A percentile compares a stretch with the other conserved stretches of the same genome.
Conservation (phyloP, 2,329 filamentous ascomycete species). For the Pestalotiopsis sp. region DNA sequence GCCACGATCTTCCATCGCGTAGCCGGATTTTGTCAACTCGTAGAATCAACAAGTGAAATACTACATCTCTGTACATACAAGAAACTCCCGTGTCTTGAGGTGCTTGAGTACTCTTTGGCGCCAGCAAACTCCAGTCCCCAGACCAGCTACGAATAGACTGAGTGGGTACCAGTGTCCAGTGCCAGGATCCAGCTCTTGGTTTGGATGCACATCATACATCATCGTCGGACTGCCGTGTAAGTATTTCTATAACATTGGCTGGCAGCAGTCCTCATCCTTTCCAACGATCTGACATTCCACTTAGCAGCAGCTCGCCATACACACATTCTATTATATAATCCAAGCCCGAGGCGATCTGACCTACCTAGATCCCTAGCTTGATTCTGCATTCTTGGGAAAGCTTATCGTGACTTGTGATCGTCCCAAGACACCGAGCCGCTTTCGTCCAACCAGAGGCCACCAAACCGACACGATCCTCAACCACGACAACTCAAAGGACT, state of each 20-base stretch:
- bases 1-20: not conserved
- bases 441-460: conserved; percentile 33
- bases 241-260: not conserved
- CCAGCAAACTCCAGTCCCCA: not conserved
- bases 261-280: not conserved
- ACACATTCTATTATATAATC: not conserved
- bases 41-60: too few relatives aligned
- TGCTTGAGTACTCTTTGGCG: not conserved
- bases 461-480: conserved; percentile 32
- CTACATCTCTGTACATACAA: too few relatives aligned
- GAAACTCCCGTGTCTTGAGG: too few relatives aligned
- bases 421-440: conserved; percentile 13
- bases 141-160: not conserved
- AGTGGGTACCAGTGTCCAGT: not conserved
- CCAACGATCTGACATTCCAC: not conserved
- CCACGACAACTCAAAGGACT: conserved; percentile 28
- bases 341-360: not conserved
- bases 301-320: not conserved
- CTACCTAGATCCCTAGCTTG: not conserved
- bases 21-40: too few relatives aligned
- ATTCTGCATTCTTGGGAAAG: not conserved
- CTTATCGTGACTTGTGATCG: conserved; percentile 1
- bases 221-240: not conserved
- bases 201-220: not conserved
- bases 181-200: not conserved